Base-by-base conservation (phyloP, 495 filamentous ascomycete genomes). In the Penicillium dipodomyicola region DNA sequence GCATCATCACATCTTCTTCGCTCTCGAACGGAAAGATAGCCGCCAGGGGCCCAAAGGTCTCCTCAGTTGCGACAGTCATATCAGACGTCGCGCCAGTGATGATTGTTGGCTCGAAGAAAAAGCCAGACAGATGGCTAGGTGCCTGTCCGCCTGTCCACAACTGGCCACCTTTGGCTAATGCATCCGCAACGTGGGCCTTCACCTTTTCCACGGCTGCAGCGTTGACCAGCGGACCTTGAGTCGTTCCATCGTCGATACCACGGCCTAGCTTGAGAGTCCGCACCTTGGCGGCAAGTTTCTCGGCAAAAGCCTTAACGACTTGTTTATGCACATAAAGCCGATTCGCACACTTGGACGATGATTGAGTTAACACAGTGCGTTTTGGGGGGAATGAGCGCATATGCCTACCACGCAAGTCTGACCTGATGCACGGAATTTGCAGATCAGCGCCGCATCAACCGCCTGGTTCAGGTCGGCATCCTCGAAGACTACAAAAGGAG, bases 391-490 rank as follows among this genome's bases (percentile, higher is more conserved):
- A 30, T 30, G 29, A 30, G 29, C 8, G 9, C 29, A n/a, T 14
- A 40, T 40, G 5, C 15, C 11, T 17, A 40, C 37, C 19, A 81
- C 77, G 57, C 80, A 83, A 1, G 80, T 82, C 58, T 83, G 80
- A 11, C 80, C 80, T 0, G 72, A 72, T 52, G 62, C 72, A 33
- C 77, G 68, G 64, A 81, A 82, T 53, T 83, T 83, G 44, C 62
- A 74, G 5, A 70, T 61, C 22, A 82, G 67, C 11, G 83, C 79
- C 86, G 89, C 96, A 51, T 88, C 90, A 17, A 88, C 86, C 2
- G 91, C 90, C 60, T 88, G 84, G 11, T 93, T 89, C 17, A 96
- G 65, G 66, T 96, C 86, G 5, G 88, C 89, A 68, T 96, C 92
- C 37, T 88, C 87, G 65, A 96, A 97, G 23, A 97, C 82, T 51